phyloP scores from a whole-genome alignment of 306 rosid species.

The Begonia peltatifolia region DNA sequence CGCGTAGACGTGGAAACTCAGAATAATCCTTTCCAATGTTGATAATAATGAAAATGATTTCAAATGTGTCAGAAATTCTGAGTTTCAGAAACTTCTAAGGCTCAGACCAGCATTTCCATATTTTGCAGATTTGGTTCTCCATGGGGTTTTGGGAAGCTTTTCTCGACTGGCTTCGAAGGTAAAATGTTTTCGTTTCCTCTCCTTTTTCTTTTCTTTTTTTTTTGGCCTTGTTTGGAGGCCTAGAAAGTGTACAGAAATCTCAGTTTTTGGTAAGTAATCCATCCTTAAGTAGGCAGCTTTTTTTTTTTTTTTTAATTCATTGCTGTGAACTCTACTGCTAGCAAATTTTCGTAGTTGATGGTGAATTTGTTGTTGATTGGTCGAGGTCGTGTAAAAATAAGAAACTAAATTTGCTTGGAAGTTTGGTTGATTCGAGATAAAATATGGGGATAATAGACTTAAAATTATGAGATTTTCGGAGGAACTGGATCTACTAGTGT shows the following conservation, averaged over 20 bases:
- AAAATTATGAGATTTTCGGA: too few relatives aligned
- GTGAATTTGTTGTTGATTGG: not conserved
- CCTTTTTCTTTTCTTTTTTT: not conserved
- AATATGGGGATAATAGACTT: too few relatives aligned
- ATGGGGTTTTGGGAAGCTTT: conserved; percentile 56
- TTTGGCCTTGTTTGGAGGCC: not conserved
- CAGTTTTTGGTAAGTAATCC: not conserved
- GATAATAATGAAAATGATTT: too few relatives aligned
- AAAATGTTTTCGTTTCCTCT: not conserved
- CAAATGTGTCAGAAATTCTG: too few relatives aligned
- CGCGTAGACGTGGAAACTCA: too few relatives aligned
- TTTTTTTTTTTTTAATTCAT: too few relatives aligned
- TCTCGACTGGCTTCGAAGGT: conserved; percentile 62
- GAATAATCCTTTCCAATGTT: too few relatives aligned
- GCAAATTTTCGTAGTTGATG: not conserved
- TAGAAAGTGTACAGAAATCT: not conserved
- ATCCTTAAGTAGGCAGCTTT: not conserved
- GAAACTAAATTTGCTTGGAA: too few relatives aligned
- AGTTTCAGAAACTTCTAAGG: conserved; percentile 1
- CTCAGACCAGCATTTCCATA: not conserved
- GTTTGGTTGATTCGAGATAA: too few relatives aligned
- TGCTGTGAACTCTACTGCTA: not conserved
- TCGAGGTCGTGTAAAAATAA: too few relatives aligned
- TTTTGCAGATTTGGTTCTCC: conserved; percentile 4
- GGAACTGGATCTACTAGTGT: too few relatives aligned